A percentile compares a stretch with the other conserved stretches of the same genome.
phyloP scores from a whole-genome alignment of 345 rosid genomes.

The Syzygium aromaticum region DNA sequence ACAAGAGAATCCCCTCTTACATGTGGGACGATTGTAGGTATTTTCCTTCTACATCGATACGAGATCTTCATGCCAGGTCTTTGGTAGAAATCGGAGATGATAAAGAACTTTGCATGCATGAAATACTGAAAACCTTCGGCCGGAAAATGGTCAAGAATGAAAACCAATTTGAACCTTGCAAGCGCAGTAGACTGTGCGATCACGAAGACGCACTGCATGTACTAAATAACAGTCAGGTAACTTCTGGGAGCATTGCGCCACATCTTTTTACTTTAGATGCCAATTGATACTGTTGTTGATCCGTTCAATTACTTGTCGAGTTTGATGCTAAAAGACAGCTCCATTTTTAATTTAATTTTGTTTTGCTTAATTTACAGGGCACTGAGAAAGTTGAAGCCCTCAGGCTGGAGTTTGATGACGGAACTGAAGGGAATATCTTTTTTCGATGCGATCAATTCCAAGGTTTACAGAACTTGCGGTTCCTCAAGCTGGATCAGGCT shows the following conservation, averaged over 20 bases:
- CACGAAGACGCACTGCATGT: not conserved
- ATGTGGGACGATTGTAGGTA: not conserved
- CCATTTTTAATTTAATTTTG: too few relatives aligned
- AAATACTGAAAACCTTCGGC: not conserved
- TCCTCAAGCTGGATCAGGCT: not conserved
- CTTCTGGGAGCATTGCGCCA: too few relatives aligned
- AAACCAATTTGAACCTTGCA: not conserved
- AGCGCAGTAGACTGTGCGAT: not conserved
- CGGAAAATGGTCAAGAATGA: not conserved
- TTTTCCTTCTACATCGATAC: accelerated
- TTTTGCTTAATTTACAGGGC: not conserved
- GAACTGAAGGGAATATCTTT: too few relatives aligned
- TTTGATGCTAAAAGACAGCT: too few relatives aligned
- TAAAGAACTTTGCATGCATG: not conserved
- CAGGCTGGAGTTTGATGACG: not conserved
- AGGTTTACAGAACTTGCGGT: not conserved
- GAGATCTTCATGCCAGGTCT: not conserved
- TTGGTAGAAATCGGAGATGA: not conserved
- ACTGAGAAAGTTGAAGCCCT: not conserved
- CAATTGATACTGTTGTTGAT: too few relatives aligned
- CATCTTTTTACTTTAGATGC: too few relatives aligned
- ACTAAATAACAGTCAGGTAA: too few relatives aligned
- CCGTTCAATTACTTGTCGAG: too few relatives aligned
- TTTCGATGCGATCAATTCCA: not conserved
- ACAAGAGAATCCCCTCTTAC: not conserved